These are phyloP conservation scores for Microthlaspi erraticum DNA, from an alignment of 345 rosid species.

Conservation along the genomic window DNA sequence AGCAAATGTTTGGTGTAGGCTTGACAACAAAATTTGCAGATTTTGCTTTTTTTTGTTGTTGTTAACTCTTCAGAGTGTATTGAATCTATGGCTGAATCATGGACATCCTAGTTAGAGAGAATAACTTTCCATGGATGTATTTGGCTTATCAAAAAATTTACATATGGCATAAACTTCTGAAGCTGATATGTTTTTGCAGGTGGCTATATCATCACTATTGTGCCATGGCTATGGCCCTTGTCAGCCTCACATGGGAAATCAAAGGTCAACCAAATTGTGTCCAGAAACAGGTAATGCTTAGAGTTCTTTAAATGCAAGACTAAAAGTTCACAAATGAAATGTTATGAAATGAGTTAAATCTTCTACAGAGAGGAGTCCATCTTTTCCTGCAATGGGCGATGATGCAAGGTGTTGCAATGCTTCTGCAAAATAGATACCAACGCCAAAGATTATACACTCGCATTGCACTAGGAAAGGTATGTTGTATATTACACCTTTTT, in stretches of 20 bases:
- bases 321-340: conserved; percentile 23
- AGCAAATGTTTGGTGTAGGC: not conserved
- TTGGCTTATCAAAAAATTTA: conserved; percentile 1
- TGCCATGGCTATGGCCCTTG: conserved; percentile 95
- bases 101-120: not conserved
- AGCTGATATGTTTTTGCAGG: conserved; percentile 58
- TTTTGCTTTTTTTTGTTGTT: not conserved
- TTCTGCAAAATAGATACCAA: conserved; percentile 96
- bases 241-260: conserved; percentile 99
- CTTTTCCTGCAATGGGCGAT: conserved; percentile 99
- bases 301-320: conserved; percentile 25
- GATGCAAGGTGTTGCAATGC: conserved; percentile 99
- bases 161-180: conserved; percentile 24
- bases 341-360: conserved; percentile 25
- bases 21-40: not conserved
- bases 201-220: conserved; percentile 99
- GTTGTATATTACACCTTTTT: conserved; percentile 12
- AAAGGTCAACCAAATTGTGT: conserved; percentile 96
- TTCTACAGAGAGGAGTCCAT: conserved; percentile 90
- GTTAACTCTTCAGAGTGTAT: not conserved
- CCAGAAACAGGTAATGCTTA: conserved; percentile 76
- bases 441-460: conserved; percentile 99
- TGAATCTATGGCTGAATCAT: not conserved
- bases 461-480: conserved; percentile 95
- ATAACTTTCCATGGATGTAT: not conserved